Conservation (phyloP, 257 asterid genomes). For the Scutellaria baicalensis region DNA sequence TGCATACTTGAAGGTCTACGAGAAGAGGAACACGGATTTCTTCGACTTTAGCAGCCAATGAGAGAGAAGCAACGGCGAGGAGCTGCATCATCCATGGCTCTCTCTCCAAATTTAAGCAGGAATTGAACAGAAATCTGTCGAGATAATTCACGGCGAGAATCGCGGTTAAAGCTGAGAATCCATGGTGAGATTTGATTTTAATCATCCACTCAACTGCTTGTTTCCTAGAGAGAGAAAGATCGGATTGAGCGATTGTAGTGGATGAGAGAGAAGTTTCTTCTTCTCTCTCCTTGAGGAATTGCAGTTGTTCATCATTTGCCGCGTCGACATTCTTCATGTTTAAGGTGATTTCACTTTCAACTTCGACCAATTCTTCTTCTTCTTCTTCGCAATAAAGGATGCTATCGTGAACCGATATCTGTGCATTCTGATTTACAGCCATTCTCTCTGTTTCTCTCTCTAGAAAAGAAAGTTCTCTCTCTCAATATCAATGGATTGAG, state of each 20-base stretch:
- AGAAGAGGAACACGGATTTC: constrained; percentile 62
- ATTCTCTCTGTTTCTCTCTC: constrained; percentile 25
- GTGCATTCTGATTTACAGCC: constrained; percentile 28
- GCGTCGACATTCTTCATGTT: constrained; percentile 17
- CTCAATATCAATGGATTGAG: constrained; percentile 5
- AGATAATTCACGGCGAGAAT: constrained; percentile 53
- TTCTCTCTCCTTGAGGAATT: constrained; percentile 50
- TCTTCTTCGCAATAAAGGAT: constrained; percentile 38
- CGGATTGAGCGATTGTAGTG: background rate
- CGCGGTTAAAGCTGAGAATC: constrained; percentile 47
- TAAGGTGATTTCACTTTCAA: background rate
- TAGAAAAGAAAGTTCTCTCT: background rate
- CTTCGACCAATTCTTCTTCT: background rate
- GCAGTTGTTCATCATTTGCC: constrained; percentile 46
- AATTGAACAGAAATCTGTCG: constrained; percentile 38
- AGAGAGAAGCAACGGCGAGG: constrained; percentile 57
- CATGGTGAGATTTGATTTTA: constrained; percentile 27
- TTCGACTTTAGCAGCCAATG: constrained; percentile 78
- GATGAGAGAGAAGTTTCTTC: constrained; percentile 11
- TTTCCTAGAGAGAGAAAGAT: constrained; percentile 20
- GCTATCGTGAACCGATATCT: constrained; percentile 21
- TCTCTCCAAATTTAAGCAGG: constrained; percentile 15
- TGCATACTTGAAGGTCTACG: constrained; percentile 55
- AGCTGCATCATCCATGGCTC: constrained; percentile 71
- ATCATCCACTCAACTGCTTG: constrained; percentile 47